phyloP scores from a whole-genome alignment of 192 early-diverging fungal species.

The Coemansia sp. region DNA sequence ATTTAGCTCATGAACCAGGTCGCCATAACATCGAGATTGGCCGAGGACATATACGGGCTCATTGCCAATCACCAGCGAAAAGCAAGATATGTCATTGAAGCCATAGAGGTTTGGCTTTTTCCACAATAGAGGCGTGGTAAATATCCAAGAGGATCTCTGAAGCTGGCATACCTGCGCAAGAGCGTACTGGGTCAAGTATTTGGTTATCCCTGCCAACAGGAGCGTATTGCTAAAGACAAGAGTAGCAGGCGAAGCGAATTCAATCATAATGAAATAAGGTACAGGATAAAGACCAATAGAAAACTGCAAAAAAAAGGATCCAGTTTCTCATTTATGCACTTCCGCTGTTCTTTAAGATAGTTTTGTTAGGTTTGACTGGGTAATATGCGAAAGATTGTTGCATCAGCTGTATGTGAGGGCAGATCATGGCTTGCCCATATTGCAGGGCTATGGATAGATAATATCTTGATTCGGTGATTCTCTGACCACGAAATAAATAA shows the following conservation, averaged over 20 bases:
- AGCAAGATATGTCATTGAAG: background rate
- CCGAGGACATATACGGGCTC: background rate
- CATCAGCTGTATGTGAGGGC: background rate
- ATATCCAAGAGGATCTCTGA: slow-evolving; percentile 4
- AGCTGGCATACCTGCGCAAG: background rate
- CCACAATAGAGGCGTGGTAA: slow-evolving; percentile 11
- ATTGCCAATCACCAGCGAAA: background rate
- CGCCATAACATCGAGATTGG: slow-evolving; percentile 3
- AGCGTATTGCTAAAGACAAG: slow-evolving; percentile 4
- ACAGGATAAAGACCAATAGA: background rate
- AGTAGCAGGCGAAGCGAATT: background rate
- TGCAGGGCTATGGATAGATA: background rate
- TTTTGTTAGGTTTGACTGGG: background rate
- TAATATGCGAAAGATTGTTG: background rate
- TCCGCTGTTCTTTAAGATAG: background rate
- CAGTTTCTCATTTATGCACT: background rate
- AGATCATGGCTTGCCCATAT: background rate
- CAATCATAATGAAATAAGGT: background rate
- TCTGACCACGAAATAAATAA: background rate
- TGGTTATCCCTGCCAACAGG: background rate
- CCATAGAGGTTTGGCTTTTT: background rate
- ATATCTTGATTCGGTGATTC: background rate
- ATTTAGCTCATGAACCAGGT: slow-evolving; percentile 12
- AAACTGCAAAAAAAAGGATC: background rate
- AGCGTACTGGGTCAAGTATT: background rate